phyloP scores from a whole-genome alignment of 306 rosid genomes.

The Echinosophora koreensis region DNA sequence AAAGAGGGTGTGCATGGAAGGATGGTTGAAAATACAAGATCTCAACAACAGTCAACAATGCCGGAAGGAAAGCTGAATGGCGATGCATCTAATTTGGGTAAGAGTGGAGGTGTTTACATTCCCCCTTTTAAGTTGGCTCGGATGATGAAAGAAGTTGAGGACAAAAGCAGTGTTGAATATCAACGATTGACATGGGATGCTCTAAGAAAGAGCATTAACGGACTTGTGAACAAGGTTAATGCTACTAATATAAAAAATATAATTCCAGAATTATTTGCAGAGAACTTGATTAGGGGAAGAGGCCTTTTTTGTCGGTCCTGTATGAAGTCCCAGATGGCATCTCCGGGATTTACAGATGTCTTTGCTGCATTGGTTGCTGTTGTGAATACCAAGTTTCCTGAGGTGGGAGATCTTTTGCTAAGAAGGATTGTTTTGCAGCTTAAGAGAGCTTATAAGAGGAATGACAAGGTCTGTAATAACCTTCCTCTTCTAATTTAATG shows the following conservation, averaged over 20 bases:
- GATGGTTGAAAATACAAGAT: slow-evolving; percentile 43
- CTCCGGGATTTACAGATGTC: slow-evolving; percentile 90
- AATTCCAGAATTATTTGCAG: slow-evolving; percentile 79
- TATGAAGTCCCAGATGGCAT: slow-evolving; percentile 98
- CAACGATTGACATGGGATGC: slow-evolving; percentile 98
- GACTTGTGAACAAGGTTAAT: slow-evolving; percentile 94
- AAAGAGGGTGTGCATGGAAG: slow-evolving; percentile 56
- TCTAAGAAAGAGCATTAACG: slow-evolving; percentile 91
- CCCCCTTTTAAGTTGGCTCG: slow-evolving; percentile 95
- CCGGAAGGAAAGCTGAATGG: slow-evolving; percentile 54
- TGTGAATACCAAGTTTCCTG: slow-evolving; percentile 92
- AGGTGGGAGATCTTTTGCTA: slow-evolving; percentile 86
- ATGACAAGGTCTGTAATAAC: slow-evolving; percentile 76
- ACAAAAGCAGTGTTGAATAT: slow-evolving; percentile 84
- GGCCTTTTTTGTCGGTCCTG: slow-evolving; percentile 94
- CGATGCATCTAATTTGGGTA: slow-evolving; percentile 67
- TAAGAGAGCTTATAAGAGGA: slow-evolving; percentile 91
- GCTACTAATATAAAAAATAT: slow-evolving; percentile 87
- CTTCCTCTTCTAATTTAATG: neutral
- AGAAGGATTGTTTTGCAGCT: slow-evolving; percentile 93
- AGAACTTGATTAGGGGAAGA: slow-evolving; percentile 90
- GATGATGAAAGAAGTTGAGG: slow-evolving; percentile 92
- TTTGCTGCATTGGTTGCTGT: slow-evolving; percentile 94
- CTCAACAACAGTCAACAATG: slow-evolving; percentile 47
- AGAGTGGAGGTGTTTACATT: slow-evolving; percentile 93